Percentiles rank a stretch among this genome's conserved stretches.
Conservation (phyloP, 768 basidiomycete species). For the Xerocomus brunneocitrinus region DNA sequence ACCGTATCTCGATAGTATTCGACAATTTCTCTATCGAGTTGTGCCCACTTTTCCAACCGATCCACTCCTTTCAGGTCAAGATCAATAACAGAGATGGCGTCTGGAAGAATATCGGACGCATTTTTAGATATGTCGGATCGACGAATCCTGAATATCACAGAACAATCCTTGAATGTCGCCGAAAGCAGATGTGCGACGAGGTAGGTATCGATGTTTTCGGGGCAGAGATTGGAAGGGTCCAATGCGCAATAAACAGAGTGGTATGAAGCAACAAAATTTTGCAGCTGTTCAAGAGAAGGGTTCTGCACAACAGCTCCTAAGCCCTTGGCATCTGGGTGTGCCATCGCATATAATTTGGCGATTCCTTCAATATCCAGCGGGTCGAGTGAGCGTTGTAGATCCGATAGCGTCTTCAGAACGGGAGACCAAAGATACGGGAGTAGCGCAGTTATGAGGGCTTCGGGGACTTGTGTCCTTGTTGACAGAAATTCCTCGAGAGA, state of each 20-base stretch:
- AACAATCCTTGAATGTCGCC: slow-evolving; percentile 97
- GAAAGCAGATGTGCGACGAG: slow-evolving; percentile 78
- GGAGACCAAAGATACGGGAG: slow-evolving; percentile 44
- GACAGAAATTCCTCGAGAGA: slow-evolving; percentile 15
- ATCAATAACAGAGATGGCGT: slow-evolving; percentile 70
- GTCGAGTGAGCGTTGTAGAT: slow-evolving; percentile 75
- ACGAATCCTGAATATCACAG: slow-evolving; percentile 48
- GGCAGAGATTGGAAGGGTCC: slow-evolving; percentile 37
- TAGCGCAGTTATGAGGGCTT: slow-evolving; percentile 49
- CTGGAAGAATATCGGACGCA: slow-evolving; percentile 30
- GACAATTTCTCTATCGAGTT: slow-evolving; percentile 68
- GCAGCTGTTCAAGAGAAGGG: slow-evolving; percentile 63
- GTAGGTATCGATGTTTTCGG: slow-evolving; percentile 54
- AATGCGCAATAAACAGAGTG: slow-evolving; percentile 31
- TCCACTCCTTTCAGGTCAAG: slow-evolving; percentile 74
- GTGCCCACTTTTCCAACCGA: slow-evolving; percentile 65
- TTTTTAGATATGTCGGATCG: slow-evolving; percentile 2
- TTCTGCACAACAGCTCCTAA: slow-evolving; percentile 38
- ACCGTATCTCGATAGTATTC: slow-evolving; percentile 32
- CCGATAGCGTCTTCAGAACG: slow-evolving; percentile 49
- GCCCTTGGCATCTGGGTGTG: slow-evolving; percentile 2
- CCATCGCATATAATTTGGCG: slow-evolving; percentile 35
- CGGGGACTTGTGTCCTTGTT: slow-evolving; percentile 34
- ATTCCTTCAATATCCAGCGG: slow-evolving; percentile 83
- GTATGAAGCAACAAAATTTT: slow-evolving; percentile 55